Conservation (phyloP, 345 rosid species). For the Corchorus olitorius region DNA sequence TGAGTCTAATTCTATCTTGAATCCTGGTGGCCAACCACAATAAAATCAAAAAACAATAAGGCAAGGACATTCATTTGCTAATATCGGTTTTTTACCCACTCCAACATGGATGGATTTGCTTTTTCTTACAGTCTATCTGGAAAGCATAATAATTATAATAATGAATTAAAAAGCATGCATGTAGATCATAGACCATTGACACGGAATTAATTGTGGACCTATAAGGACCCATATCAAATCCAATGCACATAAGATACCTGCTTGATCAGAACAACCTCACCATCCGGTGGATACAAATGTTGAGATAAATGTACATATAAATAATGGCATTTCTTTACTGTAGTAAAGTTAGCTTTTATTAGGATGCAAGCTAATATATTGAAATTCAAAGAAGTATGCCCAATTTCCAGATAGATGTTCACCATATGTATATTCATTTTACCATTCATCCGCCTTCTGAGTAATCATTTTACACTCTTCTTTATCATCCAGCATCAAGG, state of each 20-base stretch:
- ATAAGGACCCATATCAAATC: slow-evolving; percentile 8
- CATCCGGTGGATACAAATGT: not conserved
- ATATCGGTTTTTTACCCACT: not conserved
- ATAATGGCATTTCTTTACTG: not conserved
- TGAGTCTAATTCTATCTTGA: slow-evolving; percentile 3
- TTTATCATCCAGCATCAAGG: slow-evolving; percentile 40
- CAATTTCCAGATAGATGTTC: not conserved
- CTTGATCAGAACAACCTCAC: not conserved
- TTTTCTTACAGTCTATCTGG: not conserved
- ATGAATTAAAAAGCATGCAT: not conserved
- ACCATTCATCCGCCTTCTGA: slow-evolving; percentile 44
- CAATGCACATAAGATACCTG: not conserved
- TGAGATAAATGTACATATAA: not conserved
- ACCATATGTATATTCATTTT: slow-evolving; percentile 15
- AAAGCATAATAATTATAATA: not conserved
- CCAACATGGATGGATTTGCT: not conserved
- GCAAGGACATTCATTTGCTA: not conserved
- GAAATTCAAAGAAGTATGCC: not conserved
- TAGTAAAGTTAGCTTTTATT: not conserved
- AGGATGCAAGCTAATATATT: not conserved
- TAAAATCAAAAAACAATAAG: not conserved
- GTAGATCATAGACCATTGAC: not conserved
- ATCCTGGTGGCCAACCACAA: slow-evolving; percentile 6
- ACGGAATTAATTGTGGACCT: not conserved
- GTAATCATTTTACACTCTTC: slow-evolving; percentile 34